phyloP scores from a whole-genome alignment of 2,329 filamentous ascomycete species.

The Atkinsonella hypoxylon region DNA sequence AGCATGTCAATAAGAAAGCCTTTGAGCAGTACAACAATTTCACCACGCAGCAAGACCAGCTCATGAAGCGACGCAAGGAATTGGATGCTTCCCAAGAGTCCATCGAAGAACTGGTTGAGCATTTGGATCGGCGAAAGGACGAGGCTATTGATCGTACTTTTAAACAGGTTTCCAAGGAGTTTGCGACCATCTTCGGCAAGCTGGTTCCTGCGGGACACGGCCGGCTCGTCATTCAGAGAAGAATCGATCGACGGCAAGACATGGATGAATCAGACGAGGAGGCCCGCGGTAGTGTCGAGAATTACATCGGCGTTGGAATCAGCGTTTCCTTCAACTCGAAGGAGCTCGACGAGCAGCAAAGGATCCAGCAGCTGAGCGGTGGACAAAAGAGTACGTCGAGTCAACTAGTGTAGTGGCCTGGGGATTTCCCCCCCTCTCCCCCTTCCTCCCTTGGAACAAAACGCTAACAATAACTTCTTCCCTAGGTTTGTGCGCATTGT shows the following conservation, averaged over 20 bases:
- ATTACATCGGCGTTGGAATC: conserved; percentile 93
- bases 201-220: conserved; percentile 90
- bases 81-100: conserved; percentile 76
- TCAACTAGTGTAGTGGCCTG: too few relatives aligned
- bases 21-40: conserved; percentile 99
- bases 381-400: conserved; percentile 82
- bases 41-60: conserved; percentile 77
- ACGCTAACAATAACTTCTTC: conserved; percentile 10
- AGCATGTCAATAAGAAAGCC: conserved; percentile 98
- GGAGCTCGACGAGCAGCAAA: conserved; percentile 87
- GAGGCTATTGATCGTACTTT: conserved; percentile 98
- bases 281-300: conserved; percentile 67
- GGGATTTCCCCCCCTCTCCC: too few relatives aligned
- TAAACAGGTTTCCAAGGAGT: conserved; percentile 92
- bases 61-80: conserved; percentile 75
- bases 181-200: conserved; percentile 85
- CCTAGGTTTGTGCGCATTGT: conserved; percentile 82
- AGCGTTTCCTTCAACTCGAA: conserved; percentile 98
- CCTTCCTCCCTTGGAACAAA: too few relatives aligned
- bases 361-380: conserved; percentile 92
- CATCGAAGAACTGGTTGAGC: conserved; percentile 84
- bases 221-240: conserved; percentile 82
- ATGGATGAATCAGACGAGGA: conserved; percentile 53
- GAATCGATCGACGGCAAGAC: conserved; percentile 59
- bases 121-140: conserved; percentile 90